Evolutionary conservation across 2,329 filamentous ascomycete species (phyloP).

Genomic region (Aureobasidium zeae): DNA sequence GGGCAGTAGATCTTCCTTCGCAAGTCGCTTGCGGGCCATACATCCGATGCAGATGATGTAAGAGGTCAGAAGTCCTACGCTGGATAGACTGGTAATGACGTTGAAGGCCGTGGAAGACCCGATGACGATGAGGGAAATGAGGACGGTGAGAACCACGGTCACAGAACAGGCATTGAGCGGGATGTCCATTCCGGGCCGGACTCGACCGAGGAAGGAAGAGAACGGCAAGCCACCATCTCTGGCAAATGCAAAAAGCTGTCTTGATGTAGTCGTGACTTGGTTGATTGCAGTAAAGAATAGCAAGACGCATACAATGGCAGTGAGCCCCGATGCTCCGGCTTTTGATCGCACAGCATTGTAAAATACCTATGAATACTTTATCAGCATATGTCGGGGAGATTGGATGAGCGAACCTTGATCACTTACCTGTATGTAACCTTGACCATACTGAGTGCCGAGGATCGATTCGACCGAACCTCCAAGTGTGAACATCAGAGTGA

Average conservation of each 20-base stretch:
- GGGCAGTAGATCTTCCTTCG: constrained; percentile 30
- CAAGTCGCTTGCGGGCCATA: constrained; percentile 32
- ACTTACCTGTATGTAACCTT: constrained; percentile 9
- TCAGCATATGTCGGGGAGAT: constrained; percentile 29
- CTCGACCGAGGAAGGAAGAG: constrained; percentile 16
- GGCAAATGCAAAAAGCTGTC: constrained; percentile 32
- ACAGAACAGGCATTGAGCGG: constrained; percentile 19
- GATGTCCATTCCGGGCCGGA: constrained; percentile 11
- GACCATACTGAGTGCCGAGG: constrained; percentile 6
- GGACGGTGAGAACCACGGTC: constrained; percentile 15
- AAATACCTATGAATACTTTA: constrained; percentile 4
- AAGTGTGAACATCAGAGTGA: constrained; percentile 24
- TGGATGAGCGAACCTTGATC: constrained; percentile 21
- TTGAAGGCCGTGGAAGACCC: constrained; percentile 18
- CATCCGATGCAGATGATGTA: constrained; percentile 36
- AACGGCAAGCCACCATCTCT: constrained; percentile 37
- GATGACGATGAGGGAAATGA: constrained; percentile 22
- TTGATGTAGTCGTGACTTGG: constrained; percentile 9
- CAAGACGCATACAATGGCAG: constrained; percentile 12
- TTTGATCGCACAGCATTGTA: constrained; percentile 13
- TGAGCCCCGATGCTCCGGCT: constrained; percentile 11
- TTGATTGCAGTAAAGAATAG: constrained; percentile 13
- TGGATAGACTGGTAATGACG: constrained; percentile 29
- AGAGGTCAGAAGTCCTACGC: constrained; percentile 32
- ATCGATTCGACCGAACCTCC: constrained; percentile 25